Evolutionary conservation across 345 rosid species (phyloP).

Genomic region (Mercurialis annua): DNA sequence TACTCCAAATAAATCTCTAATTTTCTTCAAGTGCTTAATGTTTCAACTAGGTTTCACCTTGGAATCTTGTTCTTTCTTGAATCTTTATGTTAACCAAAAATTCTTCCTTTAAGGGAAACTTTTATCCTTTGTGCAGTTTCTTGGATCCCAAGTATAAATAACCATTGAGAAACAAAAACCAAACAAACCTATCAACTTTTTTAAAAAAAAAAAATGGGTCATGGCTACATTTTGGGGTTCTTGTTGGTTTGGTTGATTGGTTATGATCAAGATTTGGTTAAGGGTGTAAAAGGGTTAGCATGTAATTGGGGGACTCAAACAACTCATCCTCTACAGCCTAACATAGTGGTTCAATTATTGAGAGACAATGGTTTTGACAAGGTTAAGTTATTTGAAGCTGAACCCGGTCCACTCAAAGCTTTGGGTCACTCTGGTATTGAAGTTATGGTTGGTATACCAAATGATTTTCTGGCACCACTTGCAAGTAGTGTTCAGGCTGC

Average conservation of each 20-base stretch:
- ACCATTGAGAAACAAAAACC: neutral
- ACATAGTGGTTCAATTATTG: slow-evolving; percentile 60
- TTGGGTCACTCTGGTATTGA: slow-evolving; percentile 81
- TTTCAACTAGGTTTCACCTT: slow-evolving; percentile 17
- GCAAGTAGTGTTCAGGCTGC: slow-evolving; percentile 57
- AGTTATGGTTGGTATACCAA: slow-evolving; percentile 94
- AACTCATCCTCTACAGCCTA: slow-evolving; percentile 64
- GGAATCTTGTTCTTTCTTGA: slow-evolving; percentile 22
- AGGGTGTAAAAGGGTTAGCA: slow-evolving; percentile 50
- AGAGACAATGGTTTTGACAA: slow-evolving; percentile 79
- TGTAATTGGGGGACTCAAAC: slow-evolving; percentile 74
- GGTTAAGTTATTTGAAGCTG: slow-evolving; percentile 91
- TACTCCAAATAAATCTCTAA: neutral
- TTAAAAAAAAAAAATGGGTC: slow-evolving; percentile 12
- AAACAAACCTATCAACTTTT: neutral
- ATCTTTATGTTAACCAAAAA: slow-evolving; percentile 7
- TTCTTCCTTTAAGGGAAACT: slow-evolving; percentile 10
- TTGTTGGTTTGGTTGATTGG: slow-evolving; percentile 11
- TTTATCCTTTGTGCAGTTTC: slow-evolving; percentile 6
- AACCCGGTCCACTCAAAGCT: slow-evolving; percentile 70
- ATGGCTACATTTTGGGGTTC: neutral
- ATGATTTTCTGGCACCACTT: slow-evolving; percentile 59
- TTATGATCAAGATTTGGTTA: neutral
- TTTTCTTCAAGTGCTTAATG: neutral
- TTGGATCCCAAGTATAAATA: neutral